Evolutionary conservation across 108 stramenopile genomes (phyloP).

Genomic region (Conticribra guillardii): DNA sequence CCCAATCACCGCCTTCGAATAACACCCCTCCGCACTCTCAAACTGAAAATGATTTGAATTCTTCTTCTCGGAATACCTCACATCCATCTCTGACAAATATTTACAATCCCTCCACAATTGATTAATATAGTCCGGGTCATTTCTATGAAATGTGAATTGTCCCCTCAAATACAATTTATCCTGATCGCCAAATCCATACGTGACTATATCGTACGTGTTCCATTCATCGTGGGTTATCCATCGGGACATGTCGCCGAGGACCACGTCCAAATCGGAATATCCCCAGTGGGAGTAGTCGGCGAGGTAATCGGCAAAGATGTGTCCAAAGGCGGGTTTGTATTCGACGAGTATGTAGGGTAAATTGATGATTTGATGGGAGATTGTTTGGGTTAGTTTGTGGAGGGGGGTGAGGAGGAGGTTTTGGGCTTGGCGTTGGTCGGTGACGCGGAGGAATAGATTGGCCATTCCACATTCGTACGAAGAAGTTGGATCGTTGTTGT

Average conservation of each 20-base stretch:
- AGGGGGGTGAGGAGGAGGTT: conserved; percentile 46
- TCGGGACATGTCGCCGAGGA: conserved; percentile 87
- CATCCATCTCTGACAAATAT: conserved; percentile 82
- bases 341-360: conserved; percentile 92
- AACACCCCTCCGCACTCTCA: conserved; percentile 94
- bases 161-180: conserved; percentile 89
- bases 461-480: conserved; percentile 52
- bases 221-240: conserved; percentile 87
- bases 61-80: conserved; percentile 60
- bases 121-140: conserved; percentile 69
- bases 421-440: conserved; percentile 49
- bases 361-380: conserved; percentile 50
- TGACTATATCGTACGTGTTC: conserved; percentile 87
- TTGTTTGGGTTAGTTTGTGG: conserved; percentile 41
- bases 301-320: conserved; percentile 85
- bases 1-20: conserved; percentile 75
- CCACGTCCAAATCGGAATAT: conserved; percentile 92
- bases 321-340: conserved; percentile 93
- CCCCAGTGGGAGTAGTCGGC: conserved; percentile 90
- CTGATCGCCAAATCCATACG: conserved; percentile 94
- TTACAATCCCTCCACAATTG: conserved; percentile 87
- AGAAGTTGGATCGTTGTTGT: conserved; percentile 4
- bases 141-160: conserved; percentile 93
- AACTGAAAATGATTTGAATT: conserved; percentile 52
- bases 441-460: conserved; percentile 50